A percentile compares a stretch with the other conserved stretches of the same genome.
Conservation (phyloP, 2,329 filamentous ascomycete species). For the Juglanconis sp. region DNA sequence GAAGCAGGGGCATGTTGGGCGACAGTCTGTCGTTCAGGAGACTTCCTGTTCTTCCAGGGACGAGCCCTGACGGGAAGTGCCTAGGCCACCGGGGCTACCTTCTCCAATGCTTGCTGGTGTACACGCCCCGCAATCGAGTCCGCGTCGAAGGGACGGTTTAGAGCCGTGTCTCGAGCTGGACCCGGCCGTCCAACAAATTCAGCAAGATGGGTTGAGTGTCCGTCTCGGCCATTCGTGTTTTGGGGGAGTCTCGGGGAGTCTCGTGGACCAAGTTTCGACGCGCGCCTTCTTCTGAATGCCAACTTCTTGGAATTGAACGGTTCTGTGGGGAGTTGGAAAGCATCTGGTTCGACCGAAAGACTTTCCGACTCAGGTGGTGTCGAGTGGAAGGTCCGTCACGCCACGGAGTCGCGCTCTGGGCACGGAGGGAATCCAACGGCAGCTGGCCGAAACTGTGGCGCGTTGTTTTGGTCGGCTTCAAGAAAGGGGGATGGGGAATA, state of each 20-base stretch:
- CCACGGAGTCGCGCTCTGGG: background rate
- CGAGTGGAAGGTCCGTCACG: background rate
- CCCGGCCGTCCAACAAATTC: background rate
- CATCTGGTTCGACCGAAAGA: background rate
- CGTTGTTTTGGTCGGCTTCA: background rate
- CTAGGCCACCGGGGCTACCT: background rate
- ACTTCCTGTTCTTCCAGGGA: background rate
- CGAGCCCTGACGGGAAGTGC: background rate
- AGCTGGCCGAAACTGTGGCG: background rate
- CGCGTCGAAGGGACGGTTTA: conserved; percentile 1
- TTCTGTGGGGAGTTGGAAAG: background rate
- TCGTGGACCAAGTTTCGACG: background rate
- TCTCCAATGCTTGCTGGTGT: background rate
- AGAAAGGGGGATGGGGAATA: background rate
- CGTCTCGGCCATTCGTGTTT: conserved; percentile 9
- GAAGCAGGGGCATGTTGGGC: conserved; percentile 54
- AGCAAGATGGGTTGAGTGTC: background rate
- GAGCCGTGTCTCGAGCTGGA: background rate
- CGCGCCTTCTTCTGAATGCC: background rate
- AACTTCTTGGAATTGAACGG: background rate
- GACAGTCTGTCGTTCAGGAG: background rate
- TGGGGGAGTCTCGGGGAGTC: background rate
- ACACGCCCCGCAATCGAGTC: background rate
- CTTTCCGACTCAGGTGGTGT: background rate
- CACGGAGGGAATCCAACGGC: background rate